These are phyloP conservation scores for Malania oleifera DNA, from an alignment of 164 flowering plant species.

Conservation along the genomic window DNA sequence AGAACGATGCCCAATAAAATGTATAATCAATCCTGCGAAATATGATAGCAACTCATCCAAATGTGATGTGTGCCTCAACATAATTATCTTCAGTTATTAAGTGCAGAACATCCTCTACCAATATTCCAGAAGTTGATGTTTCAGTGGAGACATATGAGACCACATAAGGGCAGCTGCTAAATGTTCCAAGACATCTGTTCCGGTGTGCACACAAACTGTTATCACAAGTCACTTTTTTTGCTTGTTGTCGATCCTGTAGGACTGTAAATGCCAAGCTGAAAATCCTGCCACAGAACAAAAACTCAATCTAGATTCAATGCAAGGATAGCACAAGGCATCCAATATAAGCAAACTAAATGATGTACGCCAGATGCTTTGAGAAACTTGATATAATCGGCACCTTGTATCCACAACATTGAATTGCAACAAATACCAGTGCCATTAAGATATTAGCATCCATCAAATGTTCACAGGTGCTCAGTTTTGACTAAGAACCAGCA, in stretches of 20 bases:
- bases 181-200: slow-evolving; percentile 28
- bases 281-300: slow-evolving; percentile 31
- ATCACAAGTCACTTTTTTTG: slow-evolving; percentile 47
- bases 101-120: slow-evolving; percentile 57
- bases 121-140: slow-evolving; percentile 59
- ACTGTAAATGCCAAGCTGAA: slow-evolving; percentile 42
- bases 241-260: slow-evolving; percentile 45
- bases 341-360: too few relatives aligned
- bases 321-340: too few relatives aligned
- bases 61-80: slow-evolving; percentile 39
- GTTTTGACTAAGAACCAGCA: too few relatives aligned
- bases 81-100: slow-evolving; percentile 30
- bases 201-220: slow-evolving; percentile 35
- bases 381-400: too few relatives aligned
- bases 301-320: slow-evolving; percentile 1
- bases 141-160: slow-evolving; percentile 58
- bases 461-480: too few relatives aligned
- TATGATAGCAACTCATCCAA: slow-evolving; percentile 42
- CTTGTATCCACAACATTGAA: too few relatives aligned
- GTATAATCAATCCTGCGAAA: not conserved
- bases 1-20: not conserved
- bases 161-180: slow-evolving; percentile 43
- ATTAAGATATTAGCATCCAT: too few relatives aligned
- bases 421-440: too few relatives aligned
- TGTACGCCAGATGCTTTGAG: too few relatives aligned